Conservation (phyloP, 495 filamentous ascomycete genomes). For the Melanomma pulvis-pyrius region DNA sequence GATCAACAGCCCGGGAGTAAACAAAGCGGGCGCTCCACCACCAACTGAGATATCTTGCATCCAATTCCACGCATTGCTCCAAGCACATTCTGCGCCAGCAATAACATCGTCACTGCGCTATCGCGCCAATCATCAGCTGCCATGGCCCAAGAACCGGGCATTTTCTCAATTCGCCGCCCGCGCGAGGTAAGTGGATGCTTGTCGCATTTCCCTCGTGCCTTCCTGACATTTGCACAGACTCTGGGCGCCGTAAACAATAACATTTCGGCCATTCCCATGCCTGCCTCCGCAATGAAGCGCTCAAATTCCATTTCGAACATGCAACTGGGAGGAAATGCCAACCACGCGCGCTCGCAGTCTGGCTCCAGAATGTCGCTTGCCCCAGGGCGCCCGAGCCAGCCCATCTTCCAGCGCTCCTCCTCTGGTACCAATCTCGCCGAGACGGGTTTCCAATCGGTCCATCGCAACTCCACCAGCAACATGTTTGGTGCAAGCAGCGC, state of each 20-base stretch:
- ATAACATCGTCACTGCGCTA: slow-evolving; percentile 25
- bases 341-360: slow-evolving; percentile 75
- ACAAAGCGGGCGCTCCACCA: slow-evolving; percentile 6
- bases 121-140: not conserved
- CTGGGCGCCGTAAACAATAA: slow-evolving; percentile 77
- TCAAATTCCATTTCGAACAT: slow-evolving; percentile 76
- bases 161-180: slow-evolving; percentile 49
- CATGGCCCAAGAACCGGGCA: slow-evolving; percentile 48
- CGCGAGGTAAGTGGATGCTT: slow-evolving; percentile 44
- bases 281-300: slow-evolving; percentile 93
- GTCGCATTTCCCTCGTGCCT: slow-evolving; percentile 8
- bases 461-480: slow-evolving; percentile 77
- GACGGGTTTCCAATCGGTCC: slow-evolving; percentile 78
- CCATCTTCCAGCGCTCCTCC: slow-evolving; percentile 80
- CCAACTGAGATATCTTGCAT: not conserved
- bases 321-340: slow-evolving; percentile 61
- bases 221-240: slow-evolving; percentile 58
- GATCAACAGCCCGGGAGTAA: slow-evolving; percentile 10
- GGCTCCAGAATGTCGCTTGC: slow-evolving; percentile 85
- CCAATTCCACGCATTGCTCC: slow-evolving; percentile 31
- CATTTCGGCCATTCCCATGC: slow-evolving; percentile 75
- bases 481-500: slow-evolving; percentile 60
- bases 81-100: slow-evolving; percentile 35
- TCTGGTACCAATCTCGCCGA: slow-evolving; percentile 75
- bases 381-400: slow-evolving; percentile 75